phyloP scores from a whole-genome alignment of 140 eudicot species.

The Stevia rebaudiana region DNA sequence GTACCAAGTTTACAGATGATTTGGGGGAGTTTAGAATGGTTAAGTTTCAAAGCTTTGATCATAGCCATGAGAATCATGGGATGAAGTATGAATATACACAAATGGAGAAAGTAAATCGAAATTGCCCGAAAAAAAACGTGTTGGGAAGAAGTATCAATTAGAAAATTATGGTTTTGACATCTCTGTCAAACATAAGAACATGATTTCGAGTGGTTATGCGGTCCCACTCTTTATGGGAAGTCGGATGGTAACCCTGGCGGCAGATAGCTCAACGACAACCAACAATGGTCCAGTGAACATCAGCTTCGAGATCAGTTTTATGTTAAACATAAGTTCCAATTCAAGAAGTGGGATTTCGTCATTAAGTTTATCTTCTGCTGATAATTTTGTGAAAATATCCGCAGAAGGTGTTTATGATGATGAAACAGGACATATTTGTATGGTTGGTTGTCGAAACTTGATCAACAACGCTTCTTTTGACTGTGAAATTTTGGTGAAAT shows the following conservation, averaged over 20 bases:
- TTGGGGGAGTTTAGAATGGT: constrained; percentile 28
- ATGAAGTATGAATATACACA: constrained; percentile 49
- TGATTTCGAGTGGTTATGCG: constrained; percentile 39
- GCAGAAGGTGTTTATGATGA: constrained; percentile 63
- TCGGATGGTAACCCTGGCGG: neutral
- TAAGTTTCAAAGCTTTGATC: constrained; percentile 31
- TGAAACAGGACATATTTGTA: constrained; percentile 49
- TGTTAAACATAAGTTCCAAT: neutral
- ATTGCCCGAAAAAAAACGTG: constrained; percentile 23
- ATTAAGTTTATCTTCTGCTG: constrained; percentile 10
- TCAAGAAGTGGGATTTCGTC: constrained; percentile 22
- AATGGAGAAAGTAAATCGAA: constrained; percentile 28
- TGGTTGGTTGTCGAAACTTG: constrained; percentile 60
- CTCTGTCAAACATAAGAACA: constrained; percentile 22
- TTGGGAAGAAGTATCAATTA: constrained; percentile 25
- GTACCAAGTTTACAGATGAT: constrained; percentile 28
- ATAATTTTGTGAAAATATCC: constrained; percentile 23
- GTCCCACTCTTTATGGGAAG: constrained; percentile 33
- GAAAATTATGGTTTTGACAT: constrained; percentile 36
- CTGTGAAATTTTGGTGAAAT: constrained; percentile 47
- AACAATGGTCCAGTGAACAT: constrained; percentile 28
- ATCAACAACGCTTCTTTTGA: constrained; percentile 22
- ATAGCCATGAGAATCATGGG: constrained; percentile 20
- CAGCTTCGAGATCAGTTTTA: constrained; percentile 37
- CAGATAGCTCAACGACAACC: neutral